Evolutionary conservation across 2,329 filamentous ascomycete genomes (phyloP).

Genomic region (Teratosphaeria pseudoeucalypti): DNA sequence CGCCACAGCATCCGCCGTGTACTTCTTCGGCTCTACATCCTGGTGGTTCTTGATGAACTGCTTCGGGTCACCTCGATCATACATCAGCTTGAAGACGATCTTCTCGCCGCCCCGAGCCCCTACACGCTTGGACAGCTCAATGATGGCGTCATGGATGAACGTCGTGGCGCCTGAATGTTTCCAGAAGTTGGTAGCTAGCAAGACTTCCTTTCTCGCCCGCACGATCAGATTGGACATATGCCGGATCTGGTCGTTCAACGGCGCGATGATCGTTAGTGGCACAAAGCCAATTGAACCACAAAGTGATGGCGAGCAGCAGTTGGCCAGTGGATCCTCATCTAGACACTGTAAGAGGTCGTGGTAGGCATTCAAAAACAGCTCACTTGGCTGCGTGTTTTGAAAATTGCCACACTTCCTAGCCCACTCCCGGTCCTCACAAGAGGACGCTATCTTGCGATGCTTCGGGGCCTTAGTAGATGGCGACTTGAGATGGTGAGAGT

Average conservation of each 20-base stretch:
- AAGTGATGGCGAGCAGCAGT: constrained; percentile 49
- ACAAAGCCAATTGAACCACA: constrained; percentile 53
- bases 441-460: constrained; percentile 3
- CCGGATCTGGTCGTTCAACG: constrained; percentile 58
- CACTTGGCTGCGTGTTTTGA: constrained; percentile 51
- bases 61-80: constrained; percentile 57
- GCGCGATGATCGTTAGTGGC: constrained; percentile 59
- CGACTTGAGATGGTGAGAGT: constrained; percentile 15
- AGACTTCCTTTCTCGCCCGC: constrained; percentile 60
- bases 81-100: constrained; percentile 63
- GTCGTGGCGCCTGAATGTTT: constrained; percentile 56
- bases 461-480: constrained; percentile 10
- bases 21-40: constrained; percentile 47
- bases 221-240: constrained; percentile 70
- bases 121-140: constrained; percentile 57
- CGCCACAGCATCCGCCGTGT: constrained; percentile 43
- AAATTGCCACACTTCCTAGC: constrained; percentile 57
- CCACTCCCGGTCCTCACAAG: constrained; percentile 39
- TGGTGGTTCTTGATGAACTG: constrained; percentile 54
- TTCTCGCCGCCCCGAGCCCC: constrained; percentile 42
- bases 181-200: constrained; percentile 69
- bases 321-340: constrained; percentile 40
- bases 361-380: constrained; percentile 59
- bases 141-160: constrained; percentile 57
- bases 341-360: constrained; percentile 52